Percentiles rank a stretch among this genome's conserved stretches.
Evolutionary conservation across 2,329 filamentous ascomycete genomes (phyloP).

Genomic region (Aphanoascus verrucosus): DNA sequence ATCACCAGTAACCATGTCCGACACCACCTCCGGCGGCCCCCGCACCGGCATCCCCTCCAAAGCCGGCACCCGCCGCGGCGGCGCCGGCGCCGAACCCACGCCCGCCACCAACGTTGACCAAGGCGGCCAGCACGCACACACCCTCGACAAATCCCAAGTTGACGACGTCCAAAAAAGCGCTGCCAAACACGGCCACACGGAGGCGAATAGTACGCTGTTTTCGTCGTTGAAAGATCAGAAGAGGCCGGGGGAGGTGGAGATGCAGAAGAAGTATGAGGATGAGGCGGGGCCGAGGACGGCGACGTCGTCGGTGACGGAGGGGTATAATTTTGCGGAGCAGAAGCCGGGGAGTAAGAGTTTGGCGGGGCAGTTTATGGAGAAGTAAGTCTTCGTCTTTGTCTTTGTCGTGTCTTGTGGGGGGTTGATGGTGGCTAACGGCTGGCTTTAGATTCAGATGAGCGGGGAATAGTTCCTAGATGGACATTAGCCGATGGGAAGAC

Average conservation of each 20-base stretch:
- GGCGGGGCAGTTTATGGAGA: constrained; percentile 9
- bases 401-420: no score
- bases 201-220: not conserved
- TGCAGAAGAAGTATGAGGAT: not conserved
- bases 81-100: constrained; percentile 3
- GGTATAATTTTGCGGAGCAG: constrained; percentile 6
- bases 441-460: no score
- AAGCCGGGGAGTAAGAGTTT: constrained; percentile 11
- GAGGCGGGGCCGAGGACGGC: not conserved
- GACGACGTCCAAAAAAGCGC: constrained; percentile 1
- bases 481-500: no score
- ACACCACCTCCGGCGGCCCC: constrained; percentile 2
- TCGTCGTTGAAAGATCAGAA: constrained; percentile 3
- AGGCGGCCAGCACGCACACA: constrained; percentile 1
- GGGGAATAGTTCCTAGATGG: no score
- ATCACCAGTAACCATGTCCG: not conserved
- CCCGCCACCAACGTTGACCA: constrained; percentile 4
- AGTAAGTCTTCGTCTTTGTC: constrained; percentile 1
- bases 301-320: not conserved
- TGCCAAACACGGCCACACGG: not conserved
- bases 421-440: no score
- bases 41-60: constrained; percentile 7
- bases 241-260: constrained; percentile 4
- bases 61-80: constrained; percentile 5
- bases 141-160: not conserved